Percentiles rank a stretch among this genome's conserved stretches.
These are phyloP conservation scores for Eimeria tenella DNA, from an alignment of 169 alveolate genomes.

Conservation along the genomic window DNA sequence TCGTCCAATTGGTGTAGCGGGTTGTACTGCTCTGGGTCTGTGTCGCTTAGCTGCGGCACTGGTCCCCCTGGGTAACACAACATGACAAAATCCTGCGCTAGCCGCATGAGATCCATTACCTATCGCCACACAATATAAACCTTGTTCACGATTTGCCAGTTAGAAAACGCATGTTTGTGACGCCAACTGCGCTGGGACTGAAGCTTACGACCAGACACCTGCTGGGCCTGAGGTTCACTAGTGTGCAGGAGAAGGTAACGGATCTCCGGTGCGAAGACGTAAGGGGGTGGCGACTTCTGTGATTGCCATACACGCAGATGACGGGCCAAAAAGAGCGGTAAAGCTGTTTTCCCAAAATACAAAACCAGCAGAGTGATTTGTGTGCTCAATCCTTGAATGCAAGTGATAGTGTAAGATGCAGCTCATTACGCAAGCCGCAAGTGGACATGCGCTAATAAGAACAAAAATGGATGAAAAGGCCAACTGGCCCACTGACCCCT, in stretches of 20 bases:
- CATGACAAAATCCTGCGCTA: neutral
- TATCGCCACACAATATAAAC: too few species aligned
- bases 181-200: neutral
- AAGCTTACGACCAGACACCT: conserved; percentile 75
- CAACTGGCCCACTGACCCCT: conserved; percentile 2
- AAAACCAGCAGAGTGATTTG: too few species aligned
- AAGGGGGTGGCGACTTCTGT: conserved; percentile 77
- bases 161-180: neutral
- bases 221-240: conserved; percentile 62
- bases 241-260: conserved; percentile 78
- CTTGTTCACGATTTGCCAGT: too few species aligned
- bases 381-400: too few species aligned
- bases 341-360: too few species aligned
- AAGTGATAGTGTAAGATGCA: neutral
- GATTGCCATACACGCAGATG: neutral
- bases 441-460: neutral
- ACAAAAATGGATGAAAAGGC: neutral
- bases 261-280: conserved; percentile 75
- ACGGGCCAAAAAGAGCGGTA: too few species aligned
- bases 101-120: neutral
- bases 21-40: conserved; percentile 70
- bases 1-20: conserved; percentile 77
- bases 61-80: conserved; percentile 57
- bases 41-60: conserved; percentile 78
- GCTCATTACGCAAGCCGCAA: neutral